These are phyloP conservation scores for Candida multigemmis DNA, from an alignment of 805 yeast genomes.

Conservation along the genomic window DNA sequence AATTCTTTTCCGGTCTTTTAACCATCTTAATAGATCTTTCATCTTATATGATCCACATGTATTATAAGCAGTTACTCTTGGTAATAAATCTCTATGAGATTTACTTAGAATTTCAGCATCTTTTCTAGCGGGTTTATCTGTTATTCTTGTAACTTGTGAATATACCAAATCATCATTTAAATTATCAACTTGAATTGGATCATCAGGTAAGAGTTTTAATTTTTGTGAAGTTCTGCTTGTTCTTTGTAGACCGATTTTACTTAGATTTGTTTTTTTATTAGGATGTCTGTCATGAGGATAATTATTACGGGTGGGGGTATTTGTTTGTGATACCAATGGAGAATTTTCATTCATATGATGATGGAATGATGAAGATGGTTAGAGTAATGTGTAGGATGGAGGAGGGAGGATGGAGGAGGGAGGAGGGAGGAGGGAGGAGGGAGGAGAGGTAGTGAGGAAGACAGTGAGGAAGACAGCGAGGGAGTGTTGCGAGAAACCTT, in stretches of 20 bases:
- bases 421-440: no score
- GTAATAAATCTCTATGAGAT: slow-evolving; percentile 72
- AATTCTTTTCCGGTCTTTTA: slow-evolving; percentile 64
- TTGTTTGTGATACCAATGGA: no score
- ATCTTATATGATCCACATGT: slow-evolving; percentile 88
- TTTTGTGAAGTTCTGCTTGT: slow-evolving; percentile 69
- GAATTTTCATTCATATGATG: no score
- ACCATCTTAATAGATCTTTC: slow-evolving; percentile 80
- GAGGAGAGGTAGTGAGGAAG: no score
- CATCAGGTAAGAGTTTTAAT: slow-evolving; percentile 55
- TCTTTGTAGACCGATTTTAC: slow-evolving; percentile 62
- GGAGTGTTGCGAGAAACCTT: no score
- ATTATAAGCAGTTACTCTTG: slow-evolving; percentile 93
- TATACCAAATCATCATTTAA: slow-evolving; percentile 47
- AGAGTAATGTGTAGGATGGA: no score
- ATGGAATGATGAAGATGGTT: no score
- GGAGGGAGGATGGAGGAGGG: no score
- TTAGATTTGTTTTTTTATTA: no score
- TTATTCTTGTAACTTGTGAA: slow-evolving; percentile 76
- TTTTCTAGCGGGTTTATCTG: slow-evolving; percentile 79
- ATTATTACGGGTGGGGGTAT: no score
- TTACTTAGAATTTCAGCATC: slow-evolving; percentile 94
- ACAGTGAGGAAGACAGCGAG: no score
- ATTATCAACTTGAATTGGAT: slow-evolving; percentile 18
- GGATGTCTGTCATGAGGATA: no score